These are phyloP conservation scores for Cladobotryum protrusum DNA, from an alignment of 2,329 filamentous ascomycete genomes.

Conservation along the genomic window DNA sequence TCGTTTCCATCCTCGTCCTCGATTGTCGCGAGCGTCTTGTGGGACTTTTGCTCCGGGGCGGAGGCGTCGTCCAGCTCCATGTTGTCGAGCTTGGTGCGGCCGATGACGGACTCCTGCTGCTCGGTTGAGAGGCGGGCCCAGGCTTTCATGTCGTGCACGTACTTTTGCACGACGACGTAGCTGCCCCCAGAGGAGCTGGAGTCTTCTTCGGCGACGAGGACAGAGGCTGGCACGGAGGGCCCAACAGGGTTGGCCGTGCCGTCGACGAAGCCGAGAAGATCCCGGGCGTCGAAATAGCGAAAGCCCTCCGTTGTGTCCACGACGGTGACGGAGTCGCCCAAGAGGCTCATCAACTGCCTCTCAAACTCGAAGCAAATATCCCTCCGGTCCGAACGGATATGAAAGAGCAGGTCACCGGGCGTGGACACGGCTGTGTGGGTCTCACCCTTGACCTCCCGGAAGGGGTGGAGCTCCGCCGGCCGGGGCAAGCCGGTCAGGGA, in stretches of 20 bases:
- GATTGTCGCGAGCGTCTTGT: slow-evolving; percentile 50
- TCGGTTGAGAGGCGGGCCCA: slow-evolving; percentile 44
- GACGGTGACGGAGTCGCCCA: slow-evolving; percentile 42
- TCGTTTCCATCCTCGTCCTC: slow-evolving; percentile 45
- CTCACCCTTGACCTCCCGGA: slow-evolving; percentile 39
- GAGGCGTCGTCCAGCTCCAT: slow-evolving; percentile 50
- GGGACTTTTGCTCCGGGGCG: slow-evolving; percentile 39
- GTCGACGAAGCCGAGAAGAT: slow-evolving; percentile 54
- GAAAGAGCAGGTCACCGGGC: slow-evolving; percentile 51
- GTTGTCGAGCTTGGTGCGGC: slow-evolving; percentile 52
- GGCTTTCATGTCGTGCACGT: slow-evolving; percentile 43
- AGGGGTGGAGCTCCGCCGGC: slow-evolving; percentile 47
- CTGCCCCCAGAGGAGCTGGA: slow-evolving; percentile 39
- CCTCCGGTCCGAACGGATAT: slow-evolving; percentile 50
- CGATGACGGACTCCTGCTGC: slow-evolving; percentile 50
- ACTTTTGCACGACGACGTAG: slow-evolving; percentile 55
- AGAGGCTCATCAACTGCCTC: slow-evolving; percentile 42
- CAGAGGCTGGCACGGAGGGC: slow-evolving; percentile 32
- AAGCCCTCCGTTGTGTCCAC: slow-evolving; percentile 51
- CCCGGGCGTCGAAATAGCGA: slow-evolving; percentile 53
- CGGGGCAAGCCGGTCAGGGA: slow-evolving; percentile 34
- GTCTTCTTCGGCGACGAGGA: slow-evolving; percentile 39
- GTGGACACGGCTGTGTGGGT: slow-evolving; percentile 49
- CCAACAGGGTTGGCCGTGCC: slow-evolving; percentile 54
- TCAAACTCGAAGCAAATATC: slow-evolving; percentile 56